A percentile compares a stretch with the other conserved stretches of the same genome.
These are phyloP conservation scores for Calonectria multiphialidica DNA, from an alignment of 2,329 filamentous ascomycete genomes.

Conservation along the genomic window DNA sequence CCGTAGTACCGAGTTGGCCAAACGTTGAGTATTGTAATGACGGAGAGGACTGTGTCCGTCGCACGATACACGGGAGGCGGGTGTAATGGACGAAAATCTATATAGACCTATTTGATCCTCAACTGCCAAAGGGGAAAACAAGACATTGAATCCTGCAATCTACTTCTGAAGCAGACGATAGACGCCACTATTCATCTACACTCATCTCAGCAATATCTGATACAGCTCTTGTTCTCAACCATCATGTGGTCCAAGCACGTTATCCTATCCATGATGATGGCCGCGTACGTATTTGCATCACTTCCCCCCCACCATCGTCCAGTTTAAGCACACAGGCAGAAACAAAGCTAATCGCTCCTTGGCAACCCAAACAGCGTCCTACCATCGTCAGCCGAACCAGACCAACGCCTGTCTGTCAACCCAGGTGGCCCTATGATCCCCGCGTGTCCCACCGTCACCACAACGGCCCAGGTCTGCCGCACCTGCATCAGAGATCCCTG, in stretches of 20 bases:
- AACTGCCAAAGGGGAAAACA: background rate
- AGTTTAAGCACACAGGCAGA: background rate
- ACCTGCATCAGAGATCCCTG: constrained; percentile 49
- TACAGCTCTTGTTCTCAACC: background rate
- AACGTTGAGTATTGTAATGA: background rate
- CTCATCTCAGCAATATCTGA: background rate
- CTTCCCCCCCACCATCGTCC: background rate
- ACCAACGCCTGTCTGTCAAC: background rate
- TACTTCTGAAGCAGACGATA: background rate
- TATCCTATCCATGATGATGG: constrained; percentile 9
- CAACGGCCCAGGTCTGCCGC: constrained; percentile 47
- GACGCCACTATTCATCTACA: background rate
- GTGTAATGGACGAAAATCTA: background rate
- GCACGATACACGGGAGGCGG: background rate
- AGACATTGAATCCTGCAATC: background rate
- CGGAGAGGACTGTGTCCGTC: background rate
- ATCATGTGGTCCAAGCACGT: constrained; percentile 17
- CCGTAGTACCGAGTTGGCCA: background rate
- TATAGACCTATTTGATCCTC: background rate
- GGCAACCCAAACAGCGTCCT: background rate
- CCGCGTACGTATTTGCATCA: constrained; percentile 4
- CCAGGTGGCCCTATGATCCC: constrained; percentile 11
- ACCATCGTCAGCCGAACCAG: background rate
- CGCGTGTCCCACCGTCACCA: constrained; percentile 50
- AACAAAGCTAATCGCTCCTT: background rate